A percentile compares a stretch with the other conserved stretches of the same genome.
Conservation (phyloP, 352 stramenopile species). For the Pythium aquatile region DNA sequence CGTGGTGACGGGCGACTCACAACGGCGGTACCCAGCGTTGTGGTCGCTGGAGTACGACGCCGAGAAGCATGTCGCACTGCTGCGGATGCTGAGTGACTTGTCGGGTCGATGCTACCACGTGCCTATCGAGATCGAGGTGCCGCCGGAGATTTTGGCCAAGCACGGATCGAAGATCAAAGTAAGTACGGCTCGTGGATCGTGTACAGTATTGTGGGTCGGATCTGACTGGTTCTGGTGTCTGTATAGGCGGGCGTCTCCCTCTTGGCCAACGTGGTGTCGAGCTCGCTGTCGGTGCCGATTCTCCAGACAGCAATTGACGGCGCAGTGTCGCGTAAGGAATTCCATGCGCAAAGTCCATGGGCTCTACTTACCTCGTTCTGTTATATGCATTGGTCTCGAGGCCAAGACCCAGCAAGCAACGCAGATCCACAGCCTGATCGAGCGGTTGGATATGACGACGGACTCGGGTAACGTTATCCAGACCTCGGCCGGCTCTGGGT, state of each 20-base stretch:
- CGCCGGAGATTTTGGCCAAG: slow-evolving; percentile 7
- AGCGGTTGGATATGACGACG: too few species aligned
- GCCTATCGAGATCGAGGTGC: slow-evolving; percentile 18
- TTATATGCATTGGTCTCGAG: background rate
- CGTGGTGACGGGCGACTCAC: slow-evolving; percentile 15
- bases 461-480: too few species aligned
- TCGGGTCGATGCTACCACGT: slow-evolving; percentile 23
- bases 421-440: too few species aligned
- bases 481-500: too few species aligned
- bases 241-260: background rate
- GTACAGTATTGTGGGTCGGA: too few species aligned
- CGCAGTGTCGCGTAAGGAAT: background rate
- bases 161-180: slow-evolving; percentile 15
- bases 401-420: background rate
- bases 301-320: background rate
- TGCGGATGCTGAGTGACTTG: slow-evolving; percentile 25
- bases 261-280: background rate
- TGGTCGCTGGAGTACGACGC: slow-evolving; percentile 19
- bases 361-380: too few species aligned
- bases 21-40: slow-evolving; percentile 16
- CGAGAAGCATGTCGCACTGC: background rate
- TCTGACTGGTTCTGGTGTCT: background rate
- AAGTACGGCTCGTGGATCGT: background rate
- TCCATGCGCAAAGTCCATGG: too few species aligned
- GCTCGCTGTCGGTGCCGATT: background rate